A percentile compares a stretch with the other conserved stretches of the same genome.
These are phyloP conservation scores for Saccharum officinarum DNA, from an alignment of 176 grass and related monocot genomes.

Conservation along the genomic window DNA sequence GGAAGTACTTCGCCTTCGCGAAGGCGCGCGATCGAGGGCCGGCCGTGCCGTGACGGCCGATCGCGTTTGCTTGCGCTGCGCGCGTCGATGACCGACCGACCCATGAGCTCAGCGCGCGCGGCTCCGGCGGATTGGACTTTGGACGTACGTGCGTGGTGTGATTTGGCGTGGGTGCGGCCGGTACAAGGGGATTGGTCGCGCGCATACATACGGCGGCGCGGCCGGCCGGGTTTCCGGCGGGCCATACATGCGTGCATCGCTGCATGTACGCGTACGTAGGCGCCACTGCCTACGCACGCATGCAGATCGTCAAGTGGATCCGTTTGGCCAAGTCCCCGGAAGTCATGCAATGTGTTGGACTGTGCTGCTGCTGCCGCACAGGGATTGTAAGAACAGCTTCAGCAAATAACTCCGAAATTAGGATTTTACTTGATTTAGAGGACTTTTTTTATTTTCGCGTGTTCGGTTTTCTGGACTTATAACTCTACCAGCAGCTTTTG, in stretches of 20 bases:
- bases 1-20: background rate
- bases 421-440: too few species aligned
- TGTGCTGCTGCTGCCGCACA: background rate
- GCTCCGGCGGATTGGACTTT: background rate
- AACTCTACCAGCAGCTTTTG: too few species aligned
- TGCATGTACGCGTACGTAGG: background rate
- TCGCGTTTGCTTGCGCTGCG: slow-evolving; percentile 42
- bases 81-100: slow-evolving; percentile 2
- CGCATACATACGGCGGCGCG: slow-evolving; percentile 11
- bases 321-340: background rate
- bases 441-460: too few species aligned
- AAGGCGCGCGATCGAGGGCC: background rate
- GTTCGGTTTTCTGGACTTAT: too few species aligned
- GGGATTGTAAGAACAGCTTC: background rate
- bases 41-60: background rate
- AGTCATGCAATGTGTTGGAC: background rate
- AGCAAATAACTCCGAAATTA: too few species aligned
- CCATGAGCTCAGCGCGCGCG: slow-evolving; percentile 9
- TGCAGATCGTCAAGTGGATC: background rate
- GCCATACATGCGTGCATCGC: background rate
- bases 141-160: background rate
- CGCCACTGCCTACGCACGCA: background rate
- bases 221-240: slow-evolving; percentile 16
- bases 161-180: background rate
- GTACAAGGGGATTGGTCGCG: background rate